Evolutionary conservation across 1,284 basidiomycete genomes (phyloP), one percentile per base, ranked within the genome.

Genomic region (Melampsora americana): DNA sequence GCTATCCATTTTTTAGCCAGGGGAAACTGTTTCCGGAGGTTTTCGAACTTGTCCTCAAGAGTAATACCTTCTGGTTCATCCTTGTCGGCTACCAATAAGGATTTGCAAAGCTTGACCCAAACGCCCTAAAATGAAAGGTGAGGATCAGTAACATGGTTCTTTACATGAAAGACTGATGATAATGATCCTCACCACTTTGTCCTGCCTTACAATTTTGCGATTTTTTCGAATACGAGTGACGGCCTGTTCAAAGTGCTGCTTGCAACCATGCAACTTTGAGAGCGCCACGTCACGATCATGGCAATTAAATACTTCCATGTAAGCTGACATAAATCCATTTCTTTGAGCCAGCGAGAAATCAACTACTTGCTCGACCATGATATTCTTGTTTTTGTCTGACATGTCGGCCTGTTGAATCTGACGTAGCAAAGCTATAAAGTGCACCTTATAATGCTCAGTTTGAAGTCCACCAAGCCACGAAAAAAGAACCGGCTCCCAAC

Each of bases 281-380:
- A 69, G n/a, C 2, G 53, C 53, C 1, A 11, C 1, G n/a, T 53
- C 20, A 18, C 23, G 14, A 23, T 69, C 53, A 11, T 23, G 5
- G 12, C 56, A 12, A 6, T 50, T 50, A 42, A 69, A 69, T 2
- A 69, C 67, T 44, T 69, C 67, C 50, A 26, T 23, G 66, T 68
- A 68, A 3, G 66, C 66, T 6, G 0, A 9, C 1, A 53, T 16
- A 30, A 67, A 48, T 11, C 66, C 46, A 2, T 48, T 18, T 26
- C 7, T 42, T 44, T 67, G 66, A 69, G n/a, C n/a, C n/a, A n/a
- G n/a, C n/a, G n/a, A n/a, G n/a, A n/a, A n/a, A n/a, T n/a, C n/a
- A n/a, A n/a, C n/a, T n/a, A n/a, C n/a, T n/a, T n/a, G n/a, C n/a
- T n/a, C n/a, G n/a, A n/a, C n/a, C n/a, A n/a, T n/a, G n/a, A n/a